A percentile compares a stretch with the other conserved stretches of the same genome.
Conservation (phyloP, 768 basidiomycete species). For the Dentipellis sp. region DNA sequence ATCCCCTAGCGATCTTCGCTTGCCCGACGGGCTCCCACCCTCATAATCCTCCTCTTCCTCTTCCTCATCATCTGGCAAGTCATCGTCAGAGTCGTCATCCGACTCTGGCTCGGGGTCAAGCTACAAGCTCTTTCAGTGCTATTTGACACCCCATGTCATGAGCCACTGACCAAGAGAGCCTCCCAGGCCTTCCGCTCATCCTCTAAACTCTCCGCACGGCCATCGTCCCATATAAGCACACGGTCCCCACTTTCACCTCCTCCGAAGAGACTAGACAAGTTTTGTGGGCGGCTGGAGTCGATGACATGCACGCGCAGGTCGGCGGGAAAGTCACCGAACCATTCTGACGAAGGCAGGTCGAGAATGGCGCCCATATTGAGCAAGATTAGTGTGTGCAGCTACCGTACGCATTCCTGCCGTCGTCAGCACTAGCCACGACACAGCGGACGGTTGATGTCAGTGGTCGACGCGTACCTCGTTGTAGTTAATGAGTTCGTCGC, state of each 20-base stretch:
- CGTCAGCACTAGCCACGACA: not conserved
- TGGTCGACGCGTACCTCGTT: constrained; percentile 43
- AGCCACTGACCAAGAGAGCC: constrained; percentile 55
- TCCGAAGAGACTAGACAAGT: constrained; percentile 79
- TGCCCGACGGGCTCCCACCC: constrained; percentile 30
- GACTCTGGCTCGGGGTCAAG: constrained; percentile 73
- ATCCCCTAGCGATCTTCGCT: constrained; percentile 34
- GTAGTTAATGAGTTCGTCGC: constrained; percentile 55
- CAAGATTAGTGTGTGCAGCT: constrained; percentile 87
- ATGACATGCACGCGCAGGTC: constrained; percentile 81
- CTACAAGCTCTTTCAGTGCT: constrained; percentile 27
- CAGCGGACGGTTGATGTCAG: not conserved
- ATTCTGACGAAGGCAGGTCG: constrained; percentile 64
- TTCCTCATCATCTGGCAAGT: constrained; percentile 38
- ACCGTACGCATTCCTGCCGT: constrained; percentile 2
- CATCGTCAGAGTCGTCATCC: constrained; percentile 45
- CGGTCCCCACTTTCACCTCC: constrained; percentile 56
- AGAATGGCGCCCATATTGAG: constrained; percentile 88
- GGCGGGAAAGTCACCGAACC: constrained; percentile 66
- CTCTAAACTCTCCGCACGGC: constrained; percentile 58
- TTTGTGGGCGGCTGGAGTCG: constrained; percentile 87
- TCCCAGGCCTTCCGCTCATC: constrained; percentile 81
- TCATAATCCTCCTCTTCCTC: constrained; percentile 35
- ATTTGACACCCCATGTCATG: not conserved
- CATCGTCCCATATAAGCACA: constrained; percentile 91